phyloP scores from a whole-genome alignment of 1,284 basidiomycete species.

The Sporisorium exsertum region DNA sequence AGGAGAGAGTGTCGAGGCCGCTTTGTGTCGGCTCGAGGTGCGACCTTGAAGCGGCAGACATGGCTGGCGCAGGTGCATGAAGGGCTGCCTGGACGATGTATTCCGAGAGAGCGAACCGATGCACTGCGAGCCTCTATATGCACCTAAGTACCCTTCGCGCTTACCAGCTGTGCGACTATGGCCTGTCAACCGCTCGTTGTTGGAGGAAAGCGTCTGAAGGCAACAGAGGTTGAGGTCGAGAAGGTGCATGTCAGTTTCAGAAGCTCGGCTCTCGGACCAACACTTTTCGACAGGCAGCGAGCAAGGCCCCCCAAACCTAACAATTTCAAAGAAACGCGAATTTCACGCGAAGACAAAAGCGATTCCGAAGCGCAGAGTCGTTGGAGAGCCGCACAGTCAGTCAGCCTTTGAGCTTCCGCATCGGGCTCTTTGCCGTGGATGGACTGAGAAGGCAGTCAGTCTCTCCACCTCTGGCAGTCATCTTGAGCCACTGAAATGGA shows the following conservation, averaged over 20 bases:
- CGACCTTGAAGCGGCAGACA: constrained; percentile 20
- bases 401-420: background rate
- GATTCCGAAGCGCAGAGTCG: background rate
- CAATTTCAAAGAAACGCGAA: background rate
- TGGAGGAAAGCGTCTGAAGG: background rate
- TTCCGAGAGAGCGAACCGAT: background rate
- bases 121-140: too few relatives aligned
- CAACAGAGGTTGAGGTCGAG: constrained; percentile 5
- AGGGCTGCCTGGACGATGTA: background rate
- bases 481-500: background rate
- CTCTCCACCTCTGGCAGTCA: background rate
- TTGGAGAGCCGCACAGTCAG: background rate
- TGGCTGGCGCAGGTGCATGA: background rate
- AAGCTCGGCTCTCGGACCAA: constrained; percentile 48
- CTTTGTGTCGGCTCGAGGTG: constrained; percentile 15
- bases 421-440: background rate
- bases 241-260: constrained; percentile 7
- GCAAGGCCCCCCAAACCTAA: background rate
- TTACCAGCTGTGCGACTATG: background rate
- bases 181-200: background rate
- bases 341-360: background rate
- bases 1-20: constrained; percentile 41
- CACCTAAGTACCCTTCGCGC: background rate
- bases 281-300: constrained; percentile 10
- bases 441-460: background rate